phyloP scores from a whole-genome alignment of 306 rosid genomes.

The Adenanthera pavonina region DNA sequence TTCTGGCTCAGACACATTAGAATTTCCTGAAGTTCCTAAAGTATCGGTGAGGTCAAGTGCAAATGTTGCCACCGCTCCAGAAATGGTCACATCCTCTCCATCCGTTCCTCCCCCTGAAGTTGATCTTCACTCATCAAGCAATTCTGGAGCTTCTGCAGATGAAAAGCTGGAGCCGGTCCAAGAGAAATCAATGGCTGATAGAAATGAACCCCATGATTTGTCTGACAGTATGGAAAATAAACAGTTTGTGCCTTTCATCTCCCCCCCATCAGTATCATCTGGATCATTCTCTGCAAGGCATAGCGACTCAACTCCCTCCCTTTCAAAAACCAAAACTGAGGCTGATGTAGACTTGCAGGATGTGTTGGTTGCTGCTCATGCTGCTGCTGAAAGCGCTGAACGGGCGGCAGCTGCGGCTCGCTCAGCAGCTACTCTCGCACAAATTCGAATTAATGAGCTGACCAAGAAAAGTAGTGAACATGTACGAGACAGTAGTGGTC shows the following conservation, averaged over 20 bases:
- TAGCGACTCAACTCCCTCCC: slow-evolving; percentile 46
- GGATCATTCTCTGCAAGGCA: slow-evolving; percentile 53
- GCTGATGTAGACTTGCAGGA: slow-evolving; percentile 73
- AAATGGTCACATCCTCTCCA: slow-evolving; percentile 42
- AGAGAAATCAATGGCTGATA: slow-evolving; percentile 46
- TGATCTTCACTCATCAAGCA: slow-evolving; percentile 45
- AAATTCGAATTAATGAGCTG: slow-evolving; percentile 74
- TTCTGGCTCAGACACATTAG: slow-evolving; percentile 63
- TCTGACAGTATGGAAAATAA: slow-evolving; percentile 57
- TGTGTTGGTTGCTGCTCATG: slow-evolving; percentile 91
- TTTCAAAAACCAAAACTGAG: slow-evolving; percentile 57
- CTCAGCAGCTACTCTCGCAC: slow-evolving; percentile 89
- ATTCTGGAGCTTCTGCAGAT: slow-evolving; percentile 44
- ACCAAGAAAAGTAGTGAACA: slow-evolving; percentile 64
- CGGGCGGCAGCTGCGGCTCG: slow-evolving; percentile 98
- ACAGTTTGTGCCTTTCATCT: slow-evolving; percentile 85
- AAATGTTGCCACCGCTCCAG: slow-evolving; percentile 63
- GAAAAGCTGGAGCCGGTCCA: slow-evolving; percentile 39
- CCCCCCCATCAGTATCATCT: slow-evolving; percentile 66
- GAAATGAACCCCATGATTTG: slow-evolving; percentile 52
- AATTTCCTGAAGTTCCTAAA: slow-evolving; percentile 88
- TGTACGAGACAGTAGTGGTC: slow-evolving; percentile 45
- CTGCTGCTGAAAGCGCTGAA: slow-evolving; percentile 93
- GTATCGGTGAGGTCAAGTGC: slow-evolving; percentile 52
- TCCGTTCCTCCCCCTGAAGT: slow-evolving; percentile 48